Evolutionary conservation across 495 filamentous ascomycete species (phyloP).

Genomic region (Neurospora sublineolata): DNA sequence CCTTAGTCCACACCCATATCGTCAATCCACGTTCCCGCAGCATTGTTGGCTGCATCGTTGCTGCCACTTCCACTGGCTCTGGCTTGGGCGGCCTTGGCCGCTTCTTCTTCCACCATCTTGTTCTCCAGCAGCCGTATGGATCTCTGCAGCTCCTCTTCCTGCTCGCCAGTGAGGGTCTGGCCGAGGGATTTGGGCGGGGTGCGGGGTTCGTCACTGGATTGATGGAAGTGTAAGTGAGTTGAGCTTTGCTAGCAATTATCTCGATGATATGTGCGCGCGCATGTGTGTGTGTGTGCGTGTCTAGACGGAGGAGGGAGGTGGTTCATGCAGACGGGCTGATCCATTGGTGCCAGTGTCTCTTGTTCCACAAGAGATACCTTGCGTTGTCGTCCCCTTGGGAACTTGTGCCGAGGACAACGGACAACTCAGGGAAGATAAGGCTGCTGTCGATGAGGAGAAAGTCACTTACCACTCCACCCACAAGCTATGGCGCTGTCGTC

Average conservation of each 20-base stretch:
- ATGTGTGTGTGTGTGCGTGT: background rate
- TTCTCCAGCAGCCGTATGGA: background rate
- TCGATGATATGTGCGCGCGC: background rate
- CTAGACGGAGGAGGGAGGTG: background rate
- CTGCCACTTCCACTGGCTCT: background rate
- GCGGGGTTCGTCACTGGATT: background rate
- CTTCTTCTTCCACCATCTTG: background rate
- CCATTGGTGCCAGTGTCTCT: background rate
- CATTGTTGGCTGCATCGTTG: background rate
- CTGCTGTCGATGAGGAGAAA: background rate
- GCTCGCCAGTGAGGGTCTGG: background rate
- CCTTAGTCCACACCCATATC: background rate
- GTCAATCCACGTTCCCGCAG: background rate
- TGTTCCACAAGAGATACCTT: background rate
- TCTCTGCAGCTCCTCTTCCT: background rate
- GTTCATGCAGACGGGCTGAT: background rate
- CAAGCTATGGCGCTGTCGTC: background rate
- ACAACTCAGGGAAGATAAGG: background rate
- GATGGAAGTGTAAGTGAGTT: background rate
- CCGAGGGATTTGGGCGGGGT: background rate
- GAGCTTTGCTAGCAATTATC: background rate
- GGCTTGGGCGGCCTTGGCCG: background rate
- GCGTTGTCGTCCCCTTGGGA: background rate
- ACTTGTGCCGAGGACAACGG: background rate
- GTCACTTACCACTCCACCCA: background rate